Evolutionary conservation across 768 basidiomycete genomes (phyloP).

Genomic region (Gelatoporia subvermispora): DNA sequence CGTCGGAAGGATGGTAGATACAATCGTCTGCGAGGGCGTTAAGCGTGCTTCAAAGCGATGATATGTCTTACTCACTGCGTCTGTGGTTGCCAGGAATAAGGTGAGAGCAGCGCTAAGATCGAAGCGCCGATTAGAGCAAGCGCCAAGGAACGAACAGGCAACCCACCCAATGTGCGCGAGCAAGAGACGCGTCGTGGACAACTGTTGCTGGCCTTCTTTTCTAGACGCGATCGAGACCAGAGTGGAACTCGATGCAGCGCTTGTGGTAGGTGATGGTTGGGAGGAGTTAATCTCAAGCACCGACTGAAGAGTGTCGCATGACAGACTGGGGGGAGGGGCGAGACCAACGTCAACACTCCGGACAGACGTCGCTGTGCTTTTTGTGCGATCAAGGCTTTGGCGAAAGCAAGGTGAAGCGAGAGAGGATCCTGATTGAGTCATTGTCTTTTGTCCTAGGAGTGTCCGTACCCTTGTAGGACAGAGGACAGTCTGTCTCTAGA

Average conservation of each 20-base stretch:
- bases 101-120: slow-evolving; percentile 64
- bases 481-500: no score
- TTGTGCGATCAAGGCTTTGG: no score
- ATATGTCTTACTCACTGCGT: slow-evolving; percentile 51
- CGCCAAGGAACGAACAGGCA: not conserved
- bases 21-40: slow-evolving; percentile 44
- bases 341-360: no score
- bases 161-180: slow-evolving; percentile 66
- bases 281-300: slow-evolving; percentile 6
- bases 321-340: no score
- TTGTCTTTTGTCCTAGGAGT: no score
- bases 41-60: not conserved
- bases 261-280: slow-evolving; percentile 10
- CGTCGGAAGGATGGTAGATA: slow-evolving; percentile 80
- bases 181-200: slow-evolving; percentile 56
- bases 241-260: slow-evolving; percentile 17
- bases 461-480: no score
- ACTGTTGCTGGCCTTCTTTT: slow-evolving; percentile 7
- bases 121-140: slow-evolving; percentile 3
- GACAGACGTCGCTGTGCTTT: no score
- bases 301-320: no score
- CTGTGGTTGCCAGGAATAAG: slow-evolving; percentile 82
- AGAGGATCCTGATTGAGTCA: no score
- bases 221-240: slow-evolving; percentile 14
- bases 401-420: no score